Evolutionary conservation across 129 eudicot species (phyloP), one percentile per base, ranked within the genome.

Genomic region (Centella asiatica): DNA sequence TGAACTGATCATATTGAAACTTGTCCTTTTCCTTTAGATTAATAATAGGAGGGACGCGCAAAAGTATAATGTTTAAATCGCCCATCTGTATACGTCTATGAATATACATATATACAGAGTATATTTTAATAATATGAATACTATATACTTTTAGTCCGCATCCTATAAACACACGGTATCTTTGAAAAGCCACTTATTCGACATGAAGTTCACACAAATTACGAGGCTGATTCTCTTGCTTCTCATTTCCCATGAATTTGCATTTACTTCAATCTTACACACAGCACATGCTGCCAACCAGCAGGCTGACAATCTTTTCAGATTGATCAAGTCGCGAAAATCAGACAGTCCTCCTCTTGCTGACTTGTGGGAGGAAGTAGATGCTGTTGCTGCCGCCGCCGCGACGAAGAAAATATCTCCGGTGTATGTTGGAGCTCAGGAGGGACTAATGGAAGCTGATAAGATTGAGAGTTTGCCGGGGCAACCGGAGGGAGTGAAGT

Each of bases 391-490:
- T n/a, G n/a, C n/a, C n/a, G n/a, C n/a, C n/a, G n/a, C n/a, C 0
- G 18, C 17, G 18, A 40, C 13, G 19, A 42, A 13, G 15, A 5
- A 42, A 42, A 11, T 42, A 3, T 11, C 18, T 42, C 60, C 71
- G 3, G 78, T 50, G 5, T 51, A 25, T 49, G 22, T 69, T 6
- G 75, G 36, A 12, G 23, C 62, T 5, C 80, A 76, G 18, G 60
- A 58, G 2, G 73, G 73, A 22, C 14, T 66, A 9, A 76, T 13
- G 57, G 55, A 70, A 27, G 69, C 69, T 3, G 69, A 76, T 51
- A 66, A 60, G 65, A 71, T 76, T 10, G 18, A 10, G 1, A n/a
- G 37, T 28, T 54, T 76, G 68, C 77, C 73, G 7, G 81, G 81
- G 1, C 81, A 76, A 17, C 81, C 81, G 7, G 26, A 60, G 36